Evolutionary conservation across 2,329 filamentous ascomycete genomes (phyloP).

Genomic region (Berkeleyomyces rouxiae): DNA sequence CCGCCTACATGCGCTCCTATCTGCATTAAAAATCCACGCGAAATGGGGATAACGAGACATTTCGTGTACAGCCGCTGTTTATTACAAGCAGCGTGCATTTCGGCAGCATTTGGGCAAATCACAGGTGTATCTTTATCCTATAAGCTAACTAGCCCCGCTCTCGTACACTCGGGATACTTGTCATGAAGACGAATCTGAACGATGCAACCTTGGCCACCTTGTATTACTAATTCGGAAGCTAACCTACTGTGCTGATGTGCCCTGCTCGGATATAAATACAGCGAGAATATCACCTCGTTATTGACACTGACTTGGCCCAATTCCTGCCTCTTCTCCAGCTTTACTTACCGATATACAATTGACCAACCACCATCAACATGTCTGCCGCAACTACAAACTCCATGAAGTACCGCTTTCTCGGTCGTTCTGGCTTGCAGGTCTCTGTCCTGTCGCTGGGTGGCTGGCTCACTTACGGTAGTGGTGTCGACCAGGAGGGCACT

Average conservation of each 20-base stretch:
- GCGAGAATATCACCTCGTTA: not conserved
- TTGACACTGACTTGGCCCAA: not conserved
- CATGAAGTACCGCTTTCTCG: conserved; percentile 59
- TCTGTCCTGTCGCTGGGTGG: conserved; percentile 56
- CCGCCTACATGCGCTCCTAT: not conserved
- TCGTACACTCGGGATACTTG: not conserved
- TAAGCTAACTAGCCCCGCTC: not conserved
- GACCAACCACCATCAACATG: not conserved
- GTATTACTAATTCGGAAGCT: not conserved
- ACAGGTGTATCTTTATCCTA: not conserved
- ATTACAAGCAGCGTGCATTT: not conserved
- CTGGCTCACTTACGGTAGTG: conserved; percentile 60
- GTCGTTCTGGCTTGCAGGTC: conserved; percentile 55
- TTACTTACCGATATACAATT: not conserved
- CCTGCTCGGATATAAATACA: not conserved
- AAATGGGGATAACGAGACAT: not conserved
- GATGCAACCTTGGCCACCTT: not conserved
- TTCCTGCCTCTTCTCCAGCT: not conserved
- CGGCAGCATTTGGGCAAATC: not conserved
- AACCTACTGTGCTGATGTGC: not conserved
- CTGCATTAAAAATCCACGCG: not conserved
- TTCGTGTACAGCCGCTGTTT: not conserved
- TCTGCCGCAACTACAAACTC: conserved; percentile 19
- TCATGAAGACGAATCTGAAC: not conserved
- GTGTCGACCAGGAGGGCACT: conserved; percentile 37